These are phyloP conservation scores for Russula earlei DNA, from an alignment of 768 basidiomycete species.

Conservation along the genomic window DNA sequence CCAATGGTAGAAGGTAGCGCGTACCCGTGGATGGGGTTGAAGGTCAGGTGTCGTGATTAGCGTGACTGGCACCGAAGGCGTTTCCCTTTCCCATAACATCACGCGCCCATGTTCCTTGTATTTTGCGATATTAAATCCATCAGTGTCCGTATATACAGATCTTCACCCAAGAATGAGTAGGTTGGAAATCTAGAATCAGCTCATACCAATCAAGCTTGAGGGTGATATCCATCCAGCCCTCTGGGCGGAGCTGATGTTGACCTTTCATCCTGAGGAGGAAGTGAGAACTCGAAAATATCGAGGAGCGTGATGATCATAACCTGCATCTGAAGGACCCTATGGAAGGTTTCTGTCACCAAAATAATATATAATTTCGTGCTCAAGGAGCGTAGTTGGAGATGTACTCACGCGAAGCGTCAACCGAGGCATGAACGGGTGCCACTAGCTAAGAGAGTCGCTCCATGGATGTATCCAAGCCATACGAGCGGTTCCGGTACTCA, in stretches of 20 bases:
- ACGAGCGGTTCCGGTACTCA: background rate
- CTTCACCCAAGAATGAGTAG: too few species aligned
- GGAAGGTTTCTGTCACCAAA: too few species aligned
- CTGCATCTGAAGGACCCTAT: background rate
- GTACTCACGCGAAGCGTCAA: background rate
- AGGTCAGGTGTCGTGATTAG: conserved; percentile 18
- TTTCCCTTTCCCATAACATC: too few species aligned
- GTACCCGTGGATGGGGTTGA: conserved; percentile 19
- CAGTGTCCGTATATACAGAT: too few species aligned
- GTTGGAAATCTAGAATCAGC: too few species aligned
- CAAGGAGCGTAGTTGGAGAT: too few species aligned
- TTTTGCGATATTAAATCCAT: too few species aligned
- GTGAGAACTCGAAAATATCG: conserved; percentile 3
- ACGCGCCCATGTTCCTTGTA: too few species aligned
- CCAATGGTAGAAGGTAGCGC: conserved; percentile 8
- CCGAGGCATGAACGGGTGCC: background rate
- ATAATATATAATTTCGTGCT: too few species aligned
- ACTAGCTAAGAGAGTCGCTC: background rate
- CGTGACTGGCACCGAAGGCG: background rate
- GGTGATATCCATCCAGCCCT: too few species aligned
- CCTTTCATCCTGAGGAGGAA: background rate
- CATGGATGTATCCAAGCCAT: background rate
- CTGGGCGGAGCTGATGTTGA: too few species aligned
- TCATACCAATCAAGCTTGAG: too few species aligned
- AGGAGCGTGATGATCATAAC: background rate